Evolutionary conservation across 805 yeast genomes (phyloP), one percentile per base, ranked within the genome.

Genomic region (Teunomyces kruisii): DNA sequence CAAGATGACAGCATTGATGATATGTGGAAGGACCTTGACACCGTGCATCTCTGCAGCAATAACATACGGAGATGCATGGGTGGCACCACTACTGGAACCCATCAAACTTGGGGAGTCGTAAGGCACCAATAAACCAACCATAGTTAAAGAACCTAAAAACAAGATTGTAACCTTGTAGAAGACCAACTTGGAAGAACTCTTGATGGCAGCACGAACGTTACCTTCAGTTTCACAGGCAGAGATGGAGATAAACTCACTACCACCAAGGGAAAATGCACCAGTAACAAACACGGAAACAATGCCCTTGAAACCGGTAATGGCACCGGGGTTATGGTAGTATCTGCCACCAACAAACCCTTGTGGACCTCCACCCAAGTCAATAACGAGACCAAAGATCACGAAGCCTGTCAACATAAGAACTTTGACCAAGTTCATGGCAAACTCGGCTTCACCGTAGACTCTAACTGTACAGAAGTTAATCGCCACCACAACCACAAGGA

Each of bases 111-210:
- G 61, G 16, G 68, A 61, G 48, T 49, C 57, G 41, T 60, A 51
- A 6, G 75, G 75, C 29, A 70, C 75, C 46, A 70, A 61, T 45
- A 70, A 62, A 4, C 74, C 74, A 35, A 62, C 67, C 27, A 62
- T 48, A 12, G 44, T 10, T 50, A 62, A 54, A 7, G 65, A 49
- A 13, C 67, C 66, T 53, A 61, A 50, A 52, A 60, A 62, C 47
- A 62, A 57, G 39, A 62, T 45, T 17, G 59, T 50, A 17, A 62
- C 50, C 39, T 62, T 56, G 48, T 52, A 56, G 46, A 60, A 59
- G 38, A 62, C 62, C 43, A 60, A 58, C 37, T 62, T 54, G 40
- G 58, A 56, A 29, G 65, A 64, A 33, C 46, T 42, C 28, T 36
- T 46, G 53, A 50, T 26, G 56, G 64, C 50, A 54, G 47, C 43